Base-by-base conservation (phyloP, 176 grass and related monocot species). In the Dendrocalamus sinicus region DNA sequence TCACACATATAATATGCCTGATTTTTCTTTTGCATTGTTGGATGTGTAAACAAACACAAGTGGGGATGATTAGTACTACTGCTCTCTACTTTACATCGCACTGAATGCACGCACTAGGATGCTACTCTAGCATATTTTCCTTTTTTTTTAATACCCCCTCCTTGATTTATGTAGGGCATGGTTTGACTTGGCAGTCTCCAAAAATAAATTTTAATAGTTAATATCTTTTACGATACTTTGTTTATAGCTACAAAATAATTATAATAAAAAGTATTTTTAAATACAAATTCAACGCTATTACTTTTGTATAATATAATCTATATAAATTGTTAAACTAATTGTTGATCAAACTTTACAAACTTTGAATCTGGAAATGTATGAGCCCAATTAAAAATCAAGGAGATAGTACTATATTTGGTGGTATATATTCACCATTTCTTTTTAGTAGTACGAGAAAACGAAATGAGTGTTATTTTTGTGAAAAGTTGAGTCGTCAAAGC, bases 71-170 rank as follows among this genome's bases (percentile, higher is more conserved):
- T 66, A 35, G 12, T 64, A 15, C 61, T 58, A 24, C 22, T 10
- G 4, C 23, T 62, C 24, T n/a, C 7, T 19, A 70, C 48, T 41
- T 81, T 70, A 19, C 50, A 58, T 59, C 13, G 14, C 58, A 82
- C 8, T 64, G 43, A 26, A 57, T 48, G 17, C 70, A 73, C 81
- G 26, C 72, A 75, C 45, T 84, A 67, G 32, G 82, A 35, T 53
- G 30, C 22, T 15, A 26, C 20, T 16, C 59, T 22, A 24, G 12
- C 7, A 20, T 70, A 11, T 7, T 40, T 70, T 70, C 43, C 12
- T 12, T 30, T 64, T 12, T 30, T 64, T 64, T 30, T 64, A 7
- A 41, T 41, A 41, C 6, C 7, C 40, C 40, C 40, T 41, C 40
- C 40, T 6, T 41, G 32, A 35, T 41, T 6, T 41, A 7, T 41